Base-by-base conservation (phyloP, 352 stramenopile species). In the Phytophthora cactorum region DNA sequence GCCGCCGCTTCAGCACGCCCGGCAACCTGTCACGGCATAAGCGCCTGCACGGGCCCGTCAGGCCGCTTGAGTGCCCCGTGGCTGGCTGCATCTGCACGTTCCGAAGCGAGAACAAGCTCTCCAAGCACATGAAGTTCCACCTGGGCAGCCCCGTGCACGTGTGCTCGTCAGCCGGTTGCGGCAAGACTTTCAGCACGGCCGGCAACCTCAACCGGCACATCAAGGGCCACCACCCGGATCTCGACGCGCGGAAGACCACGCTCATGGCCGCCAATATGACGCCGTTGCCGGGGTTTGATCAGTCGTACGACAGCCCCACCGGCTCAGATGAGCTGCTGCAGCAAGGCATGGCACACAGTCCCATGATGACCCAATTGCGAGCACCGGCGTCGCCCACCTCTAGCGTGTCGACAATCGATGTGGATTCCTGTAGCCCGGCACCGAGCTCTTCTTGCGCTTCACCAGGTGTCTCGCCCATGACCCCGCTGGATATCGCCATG, bases 61-160 rank as follows among this genome's bases (percentile, higher is more conserved):
- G 77, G 47, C 77, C 78, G 28, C 75, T 84, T 27, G 66, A 78
- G 41, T 89, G 81, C 46, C 75, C 81, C 25, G 77, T 85, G 4
- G 53, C 54, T 0, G 69, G 69, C 50, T 89, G 81, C 59, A 80
- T 74, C 57, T 86, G 81, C 54, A 74, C 69, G 11, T 89, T 89
- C 53, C 70, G 67, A 52, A 88, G 68, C 52, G 77, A 86, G 55
- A 77, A 82, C 68, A 87, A 88, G 52, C 77, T 89, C 10, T 81
- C 77, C 55, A 83, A 83, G 61, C 81, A 89, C 74, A 84, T 87
- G 77, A 82, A 88, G 62, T 86, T 83, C 56, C 81, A 89, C 63
- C 59, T 84, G 29, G 77, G 81, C 29, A 80, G 70, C 56, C 49
- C 72, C n/a, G 78, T 80, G 50, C 72, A 86, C 54, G 66, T 86